Conservation (phyloP, 345 rosid species). For the Rhizophora mangle region DNA sequence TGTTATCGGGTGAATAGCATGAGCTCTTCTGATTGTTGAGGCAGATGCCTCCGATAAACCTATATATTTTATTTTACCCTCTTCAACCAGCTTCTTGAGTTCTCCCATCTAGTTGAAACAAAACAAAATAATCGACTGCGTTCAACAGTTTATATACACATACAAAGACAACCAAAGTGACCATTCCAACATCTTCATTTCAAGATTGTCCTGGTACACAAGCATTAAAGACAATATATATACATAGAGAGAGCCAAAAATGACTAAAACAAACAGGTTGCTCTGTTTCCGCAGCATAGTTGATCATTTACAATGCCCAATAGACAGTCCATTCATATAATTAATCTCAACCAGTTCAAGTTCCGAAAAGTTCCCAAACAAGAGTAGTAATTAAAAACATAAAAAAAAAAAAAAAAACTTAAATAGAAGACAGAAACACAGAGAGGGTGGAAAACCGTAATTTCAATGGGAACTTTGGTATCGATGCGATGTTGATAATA, state of each 20-base stretch:
- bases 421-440: not conserved
- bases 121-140: not conserved
- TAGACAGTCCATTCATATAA: too few relatives aligned
- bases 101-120: constrained; percentile 38
- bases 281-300: too few relatives aligned
- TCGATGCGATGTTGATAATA: constrained; percentile 64
- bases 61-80: constrained; percentile 67
- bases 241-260: too few relatives aligned
- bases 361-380: too few relatives aligned
- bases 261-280: too few relatives aligned
- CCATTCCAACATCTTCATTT: too few relatives aligned
- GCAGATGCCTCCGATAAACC: constrained; percentile 80
- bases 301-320: too few relatives aligned
- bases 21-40: constrained; percentile 76
- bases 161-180: not conserved
- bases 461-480: constrained; percentile 51
- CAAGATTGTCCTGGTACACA: too few relatives aligned
- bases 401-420: not conserved
- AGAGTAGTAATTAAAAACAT: too few relatives aligned
- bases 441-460: constrained; percentile 36
- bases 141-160: not conserved
- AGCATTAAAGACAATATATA: too few relatives aligned
- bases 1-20: constrained; percentile 70
- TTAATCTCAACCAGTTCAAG: too few relatives aligned
- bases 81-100: constrained; percentile 69